Conservation (phyloP, 495 filamentous ascomycete genomes). For the Aspergillus asperescens region DNA sequence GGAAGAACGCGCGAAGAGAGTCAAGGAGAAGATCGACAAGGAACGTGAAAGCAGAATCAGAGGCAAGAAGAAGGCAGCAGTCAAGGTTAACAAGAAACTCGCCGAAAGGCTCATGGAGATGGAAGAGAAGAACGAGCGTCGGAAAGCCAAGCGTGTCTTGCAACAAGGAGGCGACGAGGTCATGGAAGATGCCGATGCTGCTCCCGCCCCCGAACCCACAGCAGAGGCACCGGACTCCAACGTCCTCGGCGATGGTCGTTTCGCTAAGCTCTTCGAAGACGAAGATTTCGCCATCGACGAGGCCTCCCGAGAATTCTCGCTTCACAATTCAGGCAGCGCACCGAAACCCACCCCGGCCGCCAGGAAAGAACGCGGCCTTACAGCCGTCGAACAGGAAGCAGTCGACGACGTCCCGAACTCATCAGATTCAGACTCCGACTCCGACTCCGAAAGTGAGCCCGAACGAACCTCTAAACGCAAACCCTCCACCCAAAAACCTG, state of each 20-base stretch:
- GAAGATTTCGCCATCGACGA: constrained; percentile 92
- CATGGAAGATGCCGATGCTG: constrained; percentile 28
- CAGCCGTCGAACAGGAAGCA: constrained; percentile 63
- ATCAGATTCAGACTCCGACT: constrained; percentile 43
- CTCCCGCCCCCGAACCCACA: constrained; percentile 14
- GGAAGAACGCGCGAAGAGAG: constrained; percentile 76
- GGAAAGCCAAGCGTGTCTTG: constrained; percentile 54
- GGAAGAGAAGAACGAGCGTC: constrained; percentile 73
- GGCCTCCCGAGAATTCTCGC: constrained; percentile 75
- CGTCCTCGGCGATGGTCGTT: constrained; percentile 77
- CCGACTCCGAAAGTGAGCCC: constrained; percentile 32
- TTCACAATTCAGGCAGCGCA: constrained; percentile 78
- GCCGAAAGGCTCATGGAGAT: constrained; percentile 75
- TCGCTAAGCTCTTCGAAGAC: constrained; percentile 84
- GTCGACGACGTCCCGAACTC: constrained; percentile 41
- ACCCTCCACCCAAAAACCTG: constrained; percentile 50
- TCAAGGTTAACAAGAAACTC: constrained; percentile 79
- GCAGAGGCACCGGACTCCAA: constrained; percentile 26
- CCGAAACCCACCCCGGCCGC: constrained; percentile 22
- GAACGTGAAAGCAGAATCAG: constrained; percentile 88
- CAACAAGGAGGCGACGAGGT: constrained; percentile 52
- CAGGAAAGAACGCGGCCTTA: constrained; percentile 50
- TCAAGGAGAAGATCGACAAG: constrained; percentile 91
- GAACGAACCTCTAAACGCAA: constrained; percentile 25
- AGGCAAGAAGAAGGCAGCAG: constrained; percentile 85